Evolutionary conservation across 202 grass and related monocot species (phyloP), one percentile per base, ranked within the genome.

Genomic region (Cymbopogon flexuosus): DNA sequence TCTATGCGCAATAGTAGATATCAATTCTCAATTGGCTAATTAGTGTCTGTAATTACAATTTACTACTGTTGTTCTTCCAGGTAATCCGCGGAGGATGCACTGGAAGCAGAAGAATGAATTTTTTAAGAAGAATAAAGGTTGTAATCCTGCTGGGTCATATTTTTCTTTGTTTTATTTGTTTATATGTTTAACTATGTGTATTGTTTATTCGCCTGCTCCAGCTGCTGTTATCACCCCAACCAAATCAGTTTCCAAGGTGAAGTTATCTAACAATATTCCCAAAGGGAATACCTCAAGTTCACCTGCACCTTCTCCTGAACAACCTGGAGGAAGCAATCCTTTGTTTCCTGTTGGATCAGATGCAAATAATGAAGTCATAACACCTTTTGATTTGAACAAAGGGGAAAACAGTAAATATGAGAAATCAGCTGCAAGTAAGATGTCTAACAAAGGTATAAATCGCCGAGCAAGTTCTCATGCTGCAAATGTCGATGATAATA

Each of bases 71-170:
- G 34, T 85, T 85, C n/a, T 87, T 91, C 59, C 73, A 99, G 96
- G 96, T 80, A 96, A 76, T 84, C 93, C 90, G 78, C 63, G 95
- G 61, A 99, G 92, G 85, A 84, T 72, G 88, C 36, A 59, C 46
- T 96, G 96, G 96, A 93, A 91, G 81, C 75, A 83, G 19, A 99
- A 98, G 82, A 93, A 90, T 19, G 89, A 87, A 35, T 87, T 88
- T 62, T 85, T 81, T 16, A 96, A 90, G 72, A 99, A 99, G 87
- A 96, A 92, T 63, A 79, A 84, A 96, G 96, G 96, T 99, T 87
- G 36, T 21, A 74, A 43, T 86, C 58, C 18, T 89, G 59, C 49
- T 79, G 13, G 4, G 75, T 86, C 57, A 65, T 75, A 30, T 34
- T 33, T 19, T 85, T 18, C 16, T 16, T 68, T 42, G 79, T 85